Conservation (phyloP, 495 filamentous ascomycete species). For the Penicillium verhagenii region DNA sequence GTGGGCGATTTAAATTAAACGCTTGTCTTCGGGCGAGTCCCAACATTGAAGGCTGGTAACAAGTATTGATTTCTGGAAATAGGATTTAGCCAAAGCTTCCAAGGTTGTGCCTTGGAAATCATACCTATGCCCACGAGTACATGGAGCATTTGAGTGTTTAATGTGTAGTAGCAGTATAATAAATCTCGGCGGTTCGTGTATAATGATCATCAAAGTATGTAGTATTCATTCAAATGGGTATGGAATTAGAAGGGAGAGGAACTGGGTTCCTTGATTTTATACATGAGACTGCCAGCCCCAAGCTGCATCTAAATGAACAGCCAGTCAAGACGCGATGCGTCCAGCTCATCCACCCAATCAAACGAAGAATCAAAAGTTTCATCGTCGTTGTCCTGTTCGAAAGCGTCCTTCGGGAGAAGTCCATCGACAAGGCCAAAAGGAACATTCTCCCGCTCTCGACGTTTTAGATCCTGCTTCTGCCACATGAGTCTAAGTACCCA, state of each 20-base stretch:
- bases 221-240: conserved; percentile 12
- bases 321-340: conserved; percentile 46
- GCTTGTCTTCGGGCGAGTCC: too few species aligned
- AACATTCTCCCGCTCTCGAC: conserved; percentile 10
- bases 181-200: too few species aligned
- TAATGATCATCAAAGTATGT: not conserved
- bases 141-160: too few species aligned
- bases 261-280: not conserved
- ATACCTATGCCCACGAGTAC: too few species aligned
- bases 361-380: conserved; percentile 33
- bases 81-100: too few species aligned
- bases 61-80: too few species aligned
- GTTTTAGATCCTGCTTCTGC: conserved; percentile 41
- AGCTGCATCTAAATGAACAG: conserved; percentile 39
- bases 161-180: too few species aligned
- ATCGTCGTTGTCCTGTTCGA: conserved; percentile 11
- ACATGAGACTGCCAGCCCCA: not conserved
- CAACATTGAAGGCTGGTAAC: too few species aligned
- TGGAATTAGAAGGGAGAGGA: not conserved
- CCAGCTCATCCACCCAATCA: conserved; percentile 48
- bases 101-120: too few species aligned
- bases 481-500: conserved; percentile 50
- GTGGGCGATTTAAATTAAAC: too few species aligned
- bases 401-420: not conserved
- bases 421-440: conserved; percentile 1